Conservation (phyloP, 257 asterid genomes). For the Plantago ovata region DNA sequence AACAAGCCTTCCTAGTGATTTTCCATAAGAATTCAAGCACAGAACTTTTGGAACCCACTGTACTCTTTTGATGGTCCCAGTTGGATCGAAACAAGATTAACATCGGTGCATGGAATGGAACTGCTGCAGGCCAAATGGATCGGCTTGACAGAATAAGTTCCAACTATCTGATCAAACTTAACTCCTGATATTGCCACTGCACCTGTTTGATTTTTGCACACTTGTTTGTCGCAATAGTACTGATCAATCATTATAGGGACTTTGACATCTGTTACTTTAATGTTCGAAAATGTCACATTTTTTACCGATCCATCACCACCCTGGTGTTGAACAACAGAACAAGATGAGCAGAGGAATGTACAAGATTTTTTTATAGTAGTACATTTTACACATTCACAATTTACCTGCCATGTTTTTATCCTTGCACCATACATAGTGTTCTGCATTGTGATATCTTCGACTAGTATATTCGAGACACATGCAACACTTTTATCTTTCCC, state of each 20-base stretch:
- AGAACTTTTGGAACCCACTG: slow-evolving; percentile 30
- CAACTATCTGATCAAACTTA: slow-evolving; percentile 44
- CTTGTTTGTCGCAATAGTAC: slow-evolving; percentile 60
- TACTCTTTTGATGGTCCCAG: slow-evolving; percentile 30
- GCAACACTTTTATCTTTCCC: slow-evolving; percentile 64
- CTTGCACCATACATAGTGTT: slow-evolving; percentile 73
- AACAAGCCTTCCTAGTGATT: slow-evolving; percentile 45
- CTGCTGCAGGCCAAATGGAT: slow-evolving; percentile 74
- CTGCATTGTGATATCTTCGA: slow-evolving; percentile 50
- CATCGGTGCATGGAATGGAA: slow-evolving; percentile 57
- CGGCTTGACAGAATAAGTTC: slow-evolving; percentile 61
- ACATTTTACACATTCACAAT: neutral
- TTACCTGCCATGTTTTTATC: slow-evolving; percentile 93
- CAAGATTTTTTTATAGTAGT: neutral
- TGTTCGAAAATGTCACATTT: slow-evolving; percentile 59
- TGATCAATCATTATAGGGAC: slow-evolving; percentile 77
- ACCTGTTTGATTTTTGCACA: slow-evolving; percentile 64
- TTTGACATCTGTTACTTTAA: slow-evolving; percentile 51
- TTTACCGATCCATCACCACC: slow-evolving; percentile 71
- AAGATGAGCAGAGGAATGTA: neutral
- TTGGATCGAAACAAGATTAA: slow-evolving; percentile 42
- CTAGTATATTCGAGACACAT: slow-evolving; percentile 64
- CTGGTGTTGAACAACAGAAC: slow-evolving; percentile 20
- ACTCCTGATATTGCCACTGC: slow-evolving; percentile 71
- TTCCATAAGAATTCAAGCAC: slow-evolving; percentile 75